phyloP scores from a whole-genome alignment of 352 stramenopile genomes.

The Phytophthora meadii region DNA sequence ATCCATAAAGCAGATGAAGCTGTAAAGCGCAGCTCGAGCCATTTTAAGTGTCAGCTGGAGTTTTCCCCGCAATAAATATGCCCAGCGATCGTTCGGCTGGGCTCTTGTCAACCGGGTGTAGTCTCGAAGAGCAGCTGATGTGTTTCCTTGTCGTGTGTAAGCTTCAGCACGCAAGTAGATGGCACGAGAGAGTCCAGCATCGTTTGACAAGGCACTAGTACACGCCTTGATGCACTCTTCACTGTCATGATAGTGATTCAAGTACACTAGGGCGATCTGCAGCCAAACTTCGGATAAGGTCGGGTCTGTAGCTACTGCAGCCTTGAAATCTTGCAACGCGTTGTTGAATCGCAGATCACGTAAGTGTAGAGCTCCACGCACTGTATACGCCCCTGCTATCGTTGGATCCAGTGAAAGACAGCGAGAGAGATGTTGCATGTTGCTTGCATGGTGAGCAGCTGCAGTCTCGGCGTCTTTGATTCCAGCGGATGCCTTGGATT shows the following conservation, averaged over 20 bases:
- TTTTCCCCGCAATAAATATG: constrained; percentile 62
- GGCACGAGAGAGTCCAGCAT: constrained; percentile 63
- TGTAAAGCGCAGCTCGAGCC: constrained; percentile 68
- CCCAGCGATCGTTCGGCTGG: constrained; percentile 68
- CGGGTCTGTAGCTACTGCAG: constrained; percentile 70
- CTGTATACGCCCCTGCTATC: constrained; percentile 75
- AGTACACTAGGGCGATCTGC: constrained; percentile 81
- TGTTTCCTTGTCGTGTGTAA: constrained; percentile 68
- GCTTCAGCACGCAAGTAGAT: constrained; percentile 76
- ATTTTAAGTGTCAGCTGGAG: constrained; percentile 68
- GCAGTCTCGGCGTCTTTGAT: constrained; percentile 27
- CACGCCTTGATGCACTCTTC: constrained; percentile 73
- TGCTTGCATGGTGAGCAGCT: constrained; percentile 39
- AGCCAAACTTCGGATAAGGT: constrained; percentile 83
- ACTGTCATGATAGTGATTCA: constrained; percentile 84
- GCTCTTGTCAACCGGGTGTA: constrained; percentile 70
- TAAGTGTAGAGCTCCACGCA: constrained; percentile 73
- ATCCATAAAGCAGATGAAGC: constrained; percentile 79
- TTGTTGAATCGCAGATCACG: constrained; percentile 79
- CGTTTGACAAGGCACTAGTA: constrained; percentile 65
- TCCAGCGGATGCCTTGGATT: constrained; percentile 30
- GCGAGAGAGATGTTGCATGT: constrained; percentile 66
- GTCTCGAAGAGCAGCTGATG: constrained; percentile 56
- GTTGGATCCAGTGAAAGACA: constrained; percentile 78
- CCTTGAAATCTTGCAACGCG: constrained; percentile 84